phyloP scores from a whole-genome alignment of 1,284 basidiomycete genomes.

The Malassezia sp. region DNA sequence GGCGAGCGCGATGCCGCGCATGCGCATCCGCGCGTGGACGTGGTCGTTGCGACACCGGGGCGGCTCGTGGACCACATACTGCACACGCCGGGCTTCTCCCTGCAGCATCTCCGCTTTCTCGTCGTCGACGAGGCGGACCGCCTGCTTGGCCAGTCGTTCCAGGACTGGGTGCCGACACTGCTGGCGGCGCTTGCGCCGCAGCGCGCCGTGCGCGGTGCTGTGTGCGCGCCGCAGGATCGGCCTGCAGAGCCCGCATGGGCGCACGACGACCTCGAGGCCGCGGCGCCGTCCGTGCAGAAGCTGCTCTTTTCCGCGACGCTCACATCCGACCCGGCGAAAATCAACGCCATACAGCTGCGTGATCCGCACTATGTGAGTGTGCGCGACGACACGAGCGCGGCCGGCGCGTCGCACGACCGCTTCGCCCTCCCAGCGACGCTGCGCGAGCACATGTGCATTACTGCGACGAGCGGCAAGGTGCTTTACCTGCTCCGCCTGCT shows the following conservation, averaged over 20 bases:
- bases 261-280: slow-evolving; percentile 10
- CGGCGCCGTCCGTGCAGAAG: slow-evolving; percentile 61
- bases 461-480: slow-evolving; percentile 70
- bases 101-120: slow-evolving; percentile 86
- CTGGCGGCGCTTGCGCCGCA: slow-evolving; percentile 21
- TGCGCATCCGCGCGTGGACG: no score
- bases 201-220: no score
- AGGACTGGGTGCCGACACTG: slow-evolving; percentile 61
- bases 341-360: slow-evolving; percentile 66
- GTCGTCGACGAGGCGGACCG: slow-evolving; percentile 97
- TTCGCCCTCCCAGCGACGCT: slow-evolving; percentile 36
- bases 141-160: slow-evolving; percentile 83
- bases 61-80: slow-evolving; percentile 84
- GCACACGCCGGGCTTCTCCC: slow-evolving; percentile 69
- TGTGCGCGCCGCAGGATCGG: background rate
- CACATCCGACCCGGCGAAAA: slow-evolving; percentile 82
- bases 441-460: slow-evolving; percentile 62
- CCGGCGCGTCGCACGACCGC: slow-evolving; percentile 54
- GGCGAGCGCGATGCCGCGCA: no score
- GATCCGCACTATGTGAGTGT: slow-evolving; percentile 82
- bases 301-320: slow-evolving; percentile 92
- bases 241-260: background rate
- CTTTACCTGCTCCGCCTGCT: slow-evolving; percentile 78
- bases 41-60: slow-evolving; percentile 90
- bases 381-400: slow-evolving; percentile 49